Base-by-base conservation (phyloP, 495 filamentous ascomycete genomes). In the Podospora appendiculata region DNA sequence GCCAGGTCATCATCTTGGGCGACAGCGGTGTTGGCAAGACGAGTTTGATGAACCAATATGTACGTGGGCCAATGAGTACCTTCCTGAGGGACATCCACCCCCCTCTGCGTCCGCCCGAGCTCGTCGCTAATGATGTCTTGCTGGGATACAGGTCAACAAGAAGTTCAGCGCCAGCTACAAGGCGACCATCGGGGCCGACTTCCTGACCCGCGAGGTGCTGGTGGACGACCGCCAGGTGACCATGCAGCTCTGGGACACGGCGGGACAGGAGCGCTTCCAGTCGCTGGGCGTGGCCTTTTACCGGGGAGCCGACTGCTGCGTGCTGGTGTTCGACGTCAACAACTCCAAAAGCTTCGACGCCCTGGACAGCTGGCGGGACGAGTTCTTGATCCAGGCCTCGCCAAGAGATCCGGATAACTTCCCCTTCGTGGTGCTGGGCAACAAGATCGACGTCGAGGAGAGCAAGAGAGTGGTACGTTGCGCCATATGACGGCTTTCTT, bases 21-120 rank as follows among this genome's bases (percentile, higher is more conserved):
- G 93, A 97, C 67, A 96, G 90, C 70, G 93, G 93, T 66, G 93
- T 99, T 43, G 93, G 93, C 57, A 99, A 99, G 79, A 99, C 94
- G 48, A 95, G 89, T 71, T 83, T 99, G 79, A 97, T 99, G 93
- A 99, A 97, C 75, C 93, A 99, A 97, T 99, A 97, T 85, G 93
- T 97, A 82, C 63, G 88, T 77, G 54, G 41, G 25, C 40, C 40
- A 39, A 34, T 18, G n/a, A 18, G 11, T 25, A 4, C 14, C 35
- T 12, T 13, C 10, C 45, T 19, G 45, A 3, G 45, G 4, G 16
- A 4, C 41, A 25, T 35, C 38, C 44, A n/a, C 16, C 34, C n/a
- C n/a, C n/a, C n/a, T n/a, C n/a, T n/a, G n/a, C n/a, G n/a, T n/a
- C n/a, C n/a, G n/a, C n/a, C n/a, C n/a, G n/a, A n/a, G 25, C 25